Evolutionary conservation across 768 basidiomycete genomes (phyloP).

Genomic region (Baorangia bicolor): DNA sequence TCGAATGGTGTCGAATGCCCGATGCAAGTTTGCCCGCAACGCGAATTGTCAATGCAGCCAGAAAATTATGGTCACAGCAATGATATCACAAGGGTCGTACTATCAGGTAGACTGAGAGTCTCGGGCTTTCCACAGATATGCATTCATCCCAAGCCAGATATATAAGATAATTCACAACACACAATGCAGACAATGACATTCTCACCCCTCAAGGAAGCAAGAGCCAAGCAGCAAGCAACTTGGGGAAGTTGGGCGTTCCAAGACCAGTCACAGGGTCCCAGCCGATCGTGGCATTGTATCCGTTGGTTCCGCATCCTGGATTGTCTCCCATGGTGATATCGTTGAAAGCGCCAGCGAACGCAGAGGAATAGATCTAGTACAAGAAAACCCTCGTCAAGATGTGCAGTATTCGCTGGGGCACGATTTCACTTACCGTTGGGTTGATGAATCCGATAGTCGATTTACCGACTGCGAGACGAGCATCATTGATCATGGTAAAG

Average conservation of each 20-base stretch:
- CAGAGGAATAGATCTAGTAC: too few species aligned
- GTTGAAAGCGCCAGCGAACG: too few species aligned
- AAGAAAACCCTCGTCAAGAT: background rate
- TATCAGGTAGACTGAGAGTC: background rate
- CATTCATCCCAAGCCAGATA: background rate
- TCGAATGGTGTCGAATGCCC: too few species aligned
- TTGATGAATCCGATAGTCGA: slow-evolving; percentile 42
- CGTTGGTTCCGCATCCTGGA: too few species aligned
- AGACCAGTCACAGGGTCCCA: too few species aligned
- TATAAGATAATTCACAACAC: background rate
- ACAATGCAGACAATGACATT: background rate
- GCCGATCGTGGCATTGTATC: too few species aligned
- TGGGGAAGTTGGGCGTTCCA: too few species aligned
- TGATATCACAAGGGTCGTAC: too few species aligned
- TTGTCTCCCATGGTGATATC: too few species aligned
- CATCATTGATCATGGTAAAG: slow-evolving; percentile 39
- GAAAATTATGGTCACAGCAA: too few species aligned
- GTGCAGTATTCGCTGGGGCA: background rate
- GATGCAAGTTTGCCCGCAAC: too few species aligned
- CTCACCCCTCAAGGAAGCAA: slow-evolving; percentile 32
- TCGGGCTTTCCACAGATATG: background rate
- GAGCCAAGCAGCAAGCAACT: slow-evolving; percentile 40
- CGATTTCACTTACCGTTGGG: slow-evolving; percentile 41
- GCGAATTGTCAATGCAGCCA: too few species aligned
- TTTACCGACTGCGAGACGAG: slow-evolving; percentile 32